Percentiles rank a stretch among this genome's conserved stretches.
These are phyloP conservation scores for Hansenula anomala DNA, from an alignment of 1,139 yeast genomes.

Conservation along the genomic window DNA sequence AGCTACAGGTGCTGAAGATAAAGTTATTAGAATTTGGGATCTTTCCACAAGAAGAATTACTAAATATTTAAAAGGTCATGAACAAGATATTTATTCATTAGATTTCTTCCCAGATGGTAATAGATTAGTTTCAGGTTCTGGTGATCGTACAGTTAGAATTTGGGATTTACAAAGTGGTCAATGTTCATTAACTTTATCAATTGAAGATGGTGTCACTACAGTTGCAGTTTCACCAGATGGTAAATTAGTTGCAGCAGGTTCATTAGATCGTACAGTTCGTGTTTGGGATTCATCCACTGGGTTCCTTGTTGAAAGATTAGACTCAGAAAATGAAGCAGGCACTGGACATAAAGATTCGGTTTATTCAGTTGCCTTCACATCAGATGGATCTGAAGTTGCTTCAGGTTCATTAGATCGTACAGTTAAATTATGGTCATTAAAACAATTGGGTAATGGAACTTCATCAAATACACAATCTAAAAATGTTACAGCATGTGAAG, in stretches of 20 bases:
- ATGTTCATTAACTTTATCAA: conserved; percentile 82
- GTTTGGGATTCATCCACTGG: conserved; percentile 98
- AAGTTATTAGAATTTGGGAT: conserved; percentile 96
- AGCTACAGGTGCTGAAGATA: conserved; percentile 98
- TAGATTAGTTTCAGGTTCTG: conserved; percentile 91
- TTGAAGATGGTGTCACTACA: conserved; percentile 97
- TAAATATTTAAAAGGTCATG: conserved; percentile 89
- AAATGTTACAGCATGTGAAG: conserved; percentile 61
- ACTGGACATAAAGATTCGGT: conserved; percentile 97
- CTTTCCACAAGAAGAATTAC: conserved; percentile 81
- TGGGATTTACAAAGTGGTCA: conserved; percentile 95
- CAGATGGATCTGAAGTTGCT: conserved; percentile 88
- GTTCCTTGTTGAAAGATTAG: conserved; percentile 86
- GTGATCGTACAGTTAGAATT: conserved; percentile 93
- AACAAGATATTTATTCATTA: conserved; percentile 93
- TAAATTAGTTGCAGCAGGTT: conserved; percentile 91
- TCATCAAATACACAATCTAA: conserved; percentile 35
- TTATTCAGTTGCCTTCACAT: conserved; percentile 90
- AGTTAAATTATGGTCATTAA: conserved; percentile 90
- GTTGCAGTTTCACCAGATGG: conserved; percentile 98
- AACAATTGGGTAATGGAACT: conserved; percentile 36
- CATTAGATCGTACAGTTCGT: conserved; percentile 90
- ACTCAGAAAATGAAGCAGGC: conserved; percentile 79
- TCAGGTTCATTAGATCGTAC: conserved; percentile 96
- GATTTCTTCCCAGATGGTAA: conserved; percentile 96